Conservation (phyloP, 441 rosid species). For the Populus tomentosa region DNA sequence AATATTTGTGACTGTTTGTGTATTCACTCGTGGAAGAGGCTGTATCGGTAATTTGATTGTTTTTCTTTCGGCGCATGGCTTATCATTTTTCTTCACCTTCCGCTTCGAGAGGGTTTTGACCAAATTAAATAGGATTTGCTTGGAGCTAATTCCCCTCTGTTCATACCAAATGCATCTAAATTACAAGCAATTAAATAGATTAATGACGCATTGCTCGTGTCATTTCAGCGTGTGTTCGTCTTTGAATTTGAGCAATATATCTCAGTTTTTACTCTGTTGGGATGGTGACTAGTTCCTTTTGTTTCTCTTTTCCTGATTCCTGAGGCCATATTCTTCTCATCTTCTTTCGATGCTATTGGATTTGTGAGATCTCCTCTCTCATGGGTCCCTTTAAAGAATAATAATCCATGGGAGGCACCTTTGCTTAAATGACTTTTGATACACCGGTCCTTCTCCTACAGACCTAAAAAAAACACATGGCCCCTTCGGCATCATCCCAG, state of each 20-base stretch:
- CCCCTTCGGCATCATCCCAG: conserved; percentile 61
- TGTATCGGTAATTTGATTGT: not conserved
- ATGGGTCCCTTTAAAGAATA: conserved; percentile 60
- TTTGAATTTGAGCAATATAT: conserved; percentile 15
- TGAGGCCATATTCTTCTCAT: conserved; percentile 50
- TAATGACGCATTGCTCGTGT: conserved; percentile 42
- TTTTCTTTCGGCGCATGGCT: not conserved
- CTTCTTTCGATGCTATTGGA: conserved; percentile 40
- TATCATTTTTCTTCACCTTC: conserved; percentile 1
- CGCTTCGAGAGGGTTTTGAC: not conserved
- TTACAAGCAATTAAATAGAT: not conserved
- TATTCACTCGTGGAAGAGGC: not conserved
- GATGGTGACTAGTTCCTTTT: conserved; percentile 47
- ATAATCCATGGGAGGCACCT: conserved; percentile 60
- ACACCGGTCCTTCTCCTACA: conserved; percentile 50
- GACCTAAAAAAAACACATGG: conserved; percentile 32
- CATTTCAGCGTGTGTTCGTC: conserved; percentile 22
- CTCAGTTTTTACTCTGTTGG: conserved; percentile 23
- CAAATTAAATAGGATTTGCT: not conserved
- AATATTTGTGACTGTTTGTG: not conserved
- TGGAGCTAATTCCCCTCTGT: conserved; percentile 9
- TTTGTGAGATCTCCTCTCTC: conserved; percentile 37
- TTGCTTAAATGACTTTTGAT: conserved; percentile 65
- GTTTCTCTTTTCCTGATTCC: conserved; percentile 44
- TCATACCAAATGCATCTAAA: not conserved